Evolutionary conservation across 2,329 filamentous ascomycete species (phyloP).

Genomic region (Orbilia ellipsospora): DNA sequence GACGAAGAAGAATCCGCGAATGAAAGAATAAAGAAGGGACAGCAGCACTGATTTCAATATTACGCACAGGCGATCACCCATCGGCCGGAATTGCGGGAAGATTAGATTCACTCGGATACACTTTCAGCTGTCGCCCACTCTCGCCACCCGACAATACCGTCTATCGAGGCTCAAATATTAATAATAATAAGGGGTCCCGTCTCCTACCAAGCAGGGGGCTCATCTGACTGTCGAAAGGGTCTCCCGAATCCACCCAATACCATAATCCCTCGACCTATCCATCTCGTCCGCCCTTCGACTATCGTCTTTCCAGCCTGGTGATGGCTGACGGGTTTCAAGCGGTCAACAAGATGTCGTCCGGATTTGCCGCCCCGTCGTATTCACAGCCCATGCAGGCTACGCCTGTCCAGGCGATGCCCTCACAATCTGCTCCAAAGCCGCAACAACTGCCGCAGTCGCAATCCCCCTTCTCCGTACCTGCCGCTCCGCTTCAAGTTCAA

Average conservation of each 20-base stretch:
- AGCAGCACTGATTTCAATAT: conserved; percentile 16
- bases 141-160: not conserved
- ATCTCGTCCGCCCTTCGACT: not conserved
- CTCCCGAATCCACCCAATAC: no score
- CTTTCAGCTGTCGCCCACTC: not conserved
- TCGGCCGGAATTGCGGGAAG: conserved; percentile 51
- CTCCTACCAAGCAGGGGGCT: no score
- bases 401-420: conserved; percentile 42
- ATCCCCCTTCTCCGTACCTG: conserved; percentile 29
- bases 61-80: conserved; percentile 46
- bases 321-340: conserved; percentile 55
- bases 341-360: conserved; percentile 54
- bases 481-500: not conserved
- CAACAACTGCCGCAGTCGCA: conserved; percentile 54
- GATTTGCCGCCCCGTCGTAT: conserved; percentile 31
- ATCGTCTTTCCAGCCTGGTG: conserved; percentile 40
- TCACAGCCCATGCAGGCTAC: conserved; percentile 51
- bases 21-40: conserved; percentile 17
- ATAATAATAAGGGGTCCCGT: no score
- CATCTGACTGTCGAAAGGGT: no score
- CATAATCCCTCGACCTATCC: no score
- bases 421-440: conserved; percentile 55
- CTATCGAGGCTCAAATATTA: no score
- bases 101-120: conserved; percentile 1
- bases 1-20: conserved; percentile 38